Conservation (phyloP, 1,284 basidiomycete species). For the Ustilago crameri region DNA sequence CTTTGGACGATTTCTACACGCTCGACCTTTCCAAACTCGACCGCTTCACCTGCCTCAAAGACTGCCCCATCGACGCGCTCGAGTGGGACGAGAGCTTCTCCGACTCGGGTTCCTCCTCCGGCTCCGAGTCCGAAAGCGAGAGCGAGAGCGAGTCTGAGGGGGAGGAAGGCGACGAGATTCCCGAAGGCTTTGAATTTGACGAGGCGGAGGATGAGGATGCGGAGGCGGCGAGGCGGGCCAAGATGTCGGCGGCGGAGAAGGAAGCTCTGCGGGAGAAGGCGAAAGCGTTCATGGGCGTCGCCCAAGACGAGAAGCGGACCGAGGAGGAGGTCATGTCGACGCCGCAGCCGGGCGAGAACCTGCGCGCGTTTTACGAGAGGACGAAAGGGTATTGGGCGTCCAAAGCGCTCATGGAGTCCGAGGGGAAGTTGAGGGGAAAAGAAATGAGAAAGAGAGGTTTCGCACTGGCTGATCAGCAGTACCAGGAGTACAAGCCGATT, state of each 20-base stretch:
- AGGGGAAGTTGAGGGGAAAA: slow-evolving; percentile 80
- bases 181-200: slow-evolving; percentile 54
- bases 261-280: slow-evolving; percentile 75
- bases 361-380: slow-evolving; percentile 85
- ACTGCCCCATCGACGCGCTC: slow-evolving; percentile 64
- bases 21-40: slow-evolving; percentile 66
- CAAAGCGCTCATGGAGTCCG: slow-evolving; percentile 73
- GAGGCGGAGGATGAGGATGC: slow-evolving; percentile 40
- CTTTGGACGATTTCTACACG: slow-evolving; percentile 67
- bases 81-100: slow-evolving; percentile 66
- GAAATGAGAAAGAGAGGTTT: slow-evolving; percentile 78
- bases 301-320: slow-evolving; percentile 76
- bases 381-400: slow-evolving; percentile 78
- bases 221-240: slow-evolving; percentile 28
- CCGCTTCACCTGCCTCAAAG: slow-evolving; percentile 61
- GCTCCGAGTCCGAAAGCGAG: too few species aligned
- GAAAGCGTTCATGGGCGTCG: slow-evolving; percentile 78
- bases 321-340: slow-evolving; percentile 82
- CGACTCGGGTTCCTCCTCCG: slow-evolving; percentile 48
- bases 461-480: slow-evolving; percentile 60
- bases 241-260: slow-evolving; percentile 57
- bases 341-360: slow-evolving; percentile 86
- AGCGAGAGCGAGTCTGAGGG: slow-evolving; percentile 38
- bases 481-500: slow-evolving; percentile 65
- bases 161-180: slow-evolving; percentile 54